A percentile compares a stretch with the other conserved stretches of the same genome.
These are phyloP conservation scores for Cunninghamia lanceolata DNA, from an alignment of 75 land plant genomes.

Conservation along the genomic window DNA sequence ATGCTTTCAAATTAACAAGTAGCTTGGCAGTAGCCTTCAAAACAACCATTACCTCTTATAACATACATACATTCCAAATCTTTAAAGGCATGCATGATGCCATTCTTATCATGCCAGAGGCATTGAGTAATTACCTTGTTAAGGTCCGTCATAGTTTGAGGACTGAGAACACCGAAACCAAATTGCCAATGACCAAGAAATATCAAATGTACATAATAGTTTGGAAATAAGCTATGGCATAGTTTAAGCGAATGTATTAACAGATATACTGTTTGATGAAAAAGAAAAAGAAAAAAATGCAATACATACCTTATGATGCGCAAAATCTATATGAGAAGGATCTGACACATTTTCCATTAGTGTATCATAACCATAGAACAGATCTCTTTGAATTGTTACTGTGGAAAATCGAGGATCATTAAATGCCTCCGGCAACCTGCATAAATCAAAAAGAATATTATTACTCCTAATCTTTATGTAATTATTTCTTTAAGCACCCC, in stretches of 20 bases:
- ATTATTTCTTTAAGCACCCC: too few relatives aligned
- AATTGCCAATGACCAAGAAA: not conserved
- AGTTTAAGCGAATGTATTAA: not conserved
- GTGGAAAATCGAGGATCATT: slow-evolving; percentile 77
- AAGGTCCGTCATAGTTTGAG: not conserved
- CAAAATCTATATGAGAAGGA: slow-evolving; percentile 99
- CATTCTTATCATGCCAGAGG: not conserved
- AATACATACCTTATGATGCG: slow-evolving; percentile 87
- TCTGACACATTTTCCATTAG: slow-evolving; percentile 99
- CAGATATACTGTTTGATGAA: not conserved
- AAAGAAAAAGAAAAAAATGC: not conserved
- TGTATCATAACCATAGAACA: slow-evolving; percentile 97
- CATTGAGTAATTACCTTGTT: too few relatives aligned
- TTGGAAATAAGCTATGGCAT: not conserved
- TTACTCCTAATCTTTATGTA: not conserved
- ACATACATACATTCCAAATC: not conserved
- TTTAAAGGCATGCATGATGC: not conserved
- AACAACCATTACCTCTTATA: not conserved
- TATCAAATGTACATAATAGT: not conserved
- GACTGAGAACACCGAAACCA: not conserved
- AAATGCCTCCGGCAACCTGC: slow-evolving; percentile 90
- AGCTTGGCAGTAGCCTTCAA: not conserved
- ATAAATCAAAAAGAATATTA: slow-evolving; percentile 3
- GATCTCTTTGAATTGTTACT: slow-evolving; percentile 93
- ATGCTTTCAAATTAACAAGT: not conserved